Conservation (phyloP, 176 grass and related monocot species). For the Tuctoria greenei region DNA sequence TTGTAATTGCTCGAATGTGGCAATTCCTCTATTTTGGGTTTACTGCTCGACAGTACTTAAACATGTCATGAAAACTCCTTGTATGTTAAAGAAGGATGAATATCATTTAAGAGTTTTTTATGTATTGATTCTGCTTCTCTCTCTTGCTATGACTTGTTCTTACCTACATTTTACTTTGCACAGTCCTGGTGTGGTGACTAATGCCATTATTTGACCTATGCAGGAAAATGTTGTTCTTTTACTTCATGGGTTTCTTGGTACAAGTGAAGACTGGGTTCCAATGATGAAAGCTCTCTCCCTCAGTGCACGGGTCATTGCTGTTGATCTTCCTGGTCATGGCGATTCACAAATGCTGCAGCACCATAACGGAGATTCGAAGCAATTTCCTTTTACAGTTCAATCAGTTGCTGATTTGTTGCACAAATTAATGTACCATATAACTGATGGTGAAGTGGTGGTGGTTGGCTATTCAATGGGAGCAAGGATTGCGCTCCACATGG, state of each 20-base stretch:
- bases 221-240: constrained; percentile 77
- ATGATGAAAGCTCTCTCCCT: constrained; percentile 75
- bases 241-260: constrained; percentile 99
- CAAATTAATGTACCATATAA: constrained; percentile 65
- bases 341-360: constrained; percentile 51
- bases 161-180: constrained; percentile 21
- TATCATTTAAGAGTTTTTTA: neutral
- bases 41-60: neutral
- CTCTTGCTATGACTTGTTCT: neutral
- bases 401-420: constrained; percentile 61
- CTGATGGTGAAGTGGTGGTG: constrained; percentile 59
- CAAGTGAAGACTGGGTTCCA: constrained; percentile 78
- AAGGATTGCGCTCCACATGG: constrained; percentile 90
- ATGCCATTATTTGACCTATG: constrained; percentile 34
- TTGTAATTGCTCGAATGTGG: neutral
- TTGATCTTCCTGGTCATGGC: constrained; percentile 92
- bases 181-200: constrained; percentile 10
- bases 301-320: constrained; percentile 52
- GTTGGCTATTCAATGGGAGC: constrained; percentile 97
- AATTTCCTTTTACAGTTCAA: constrained; percentile 51
- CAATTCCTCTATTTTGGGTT: neutral
- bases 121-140: neutral
- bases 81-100: neutral
- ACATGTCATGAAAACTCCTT: neutral
- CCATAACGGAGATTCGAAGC: constrained; percentile 39